phyloP scores from a whole-genome alignment of 2,329 filamentous ascomycete species.

The Colletotrichum sansevieriae region DNA sequence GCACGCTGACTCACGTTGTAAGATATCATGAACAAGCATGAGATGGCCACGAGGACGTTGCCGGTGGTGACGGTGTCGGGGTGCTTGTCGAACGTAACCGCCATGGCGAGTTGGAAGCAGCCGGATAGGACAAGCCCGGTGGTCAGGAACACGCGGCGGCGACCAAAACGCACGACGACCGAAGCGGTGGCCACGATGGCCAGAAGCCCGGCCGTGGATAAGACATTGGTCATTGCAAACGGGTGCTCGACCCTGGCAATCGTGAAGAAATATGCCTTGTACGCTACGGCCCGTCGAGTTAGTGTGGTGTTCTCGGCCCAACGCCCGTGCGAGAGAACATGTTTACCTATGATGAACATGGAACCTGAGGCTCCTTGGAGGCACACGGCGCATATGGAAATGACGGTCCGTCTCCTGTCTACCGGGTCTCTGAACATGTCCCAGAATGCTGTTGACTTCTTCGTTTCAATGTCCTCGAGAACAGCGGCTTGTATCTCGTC shows the following conservation, averaged over 20 bases:
- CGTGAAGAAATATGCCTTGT: constrained; percentile 3
- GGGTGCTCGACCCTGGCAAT: not conserved
- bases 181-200: not conserved
- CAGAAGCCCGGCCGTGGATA: not conserved
- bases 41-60: not conserved
- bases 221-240: constrained; percentile 4
- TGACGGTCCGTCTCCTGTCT: constrained; percentile 42
- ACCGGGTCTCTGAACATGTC: constrained; percentile 47
- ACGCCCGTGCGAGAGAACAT: no score
- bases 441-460: constrained; percentile 65
- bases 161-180: not conserved
- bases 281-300: not conserved
- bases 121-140: not conserved
- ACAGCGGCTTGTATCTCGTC: constrained; percentile 58
- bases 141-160: not conserved
- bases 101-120: constrained; percentile 9
- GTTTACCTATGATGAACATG: constrained; percentile 5
- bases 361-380: not conserved
- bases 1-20: not conserved
- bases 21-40: not conserved
- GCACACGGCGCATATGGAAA: not conserved
- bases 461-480: constrained; percentile 65
- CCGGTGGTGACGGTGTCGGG: not conserved
- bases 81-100: not conserved
- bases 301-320: no score